Evolutionary conservation across 306 rosid genomes (phyloP), one percentile per base, ranked within the genome.

Genomic region (Cucumis hystrix): DNA sequence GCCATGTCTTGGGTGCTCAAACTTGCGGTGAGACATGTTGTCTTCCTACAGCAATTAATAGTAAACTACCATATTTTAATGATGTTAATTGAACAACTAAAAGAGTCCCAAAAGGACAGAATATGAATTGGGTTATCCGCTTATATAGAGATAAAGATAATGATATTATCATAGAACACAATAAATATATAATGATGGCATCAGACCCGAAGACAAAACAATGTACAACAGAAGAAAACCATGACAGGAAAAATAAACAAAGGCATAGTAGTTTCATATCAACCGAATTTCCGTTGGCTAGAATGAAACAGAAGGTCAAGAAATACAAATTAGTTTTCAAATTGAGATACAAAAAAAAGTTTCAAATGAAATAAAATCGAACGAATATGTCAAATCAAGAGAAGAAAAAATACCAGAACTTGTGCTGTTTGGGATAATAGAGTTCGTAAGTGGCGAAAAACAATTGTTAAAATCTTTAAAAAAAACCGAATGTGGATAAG

Each of bases 1-100:
- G 4, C 90, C 86, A 20, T 87, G 90, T 55, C 90, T 84, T 33
- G 88, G 90, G 79, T 87, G 88, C 69, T 87, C 90, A 76, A 87
- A 87, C 80, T 87, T 87, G 14, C 90, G 82, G 60, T 87, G 90
- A 47, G 90, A 87, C 90, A 87, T 87, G 69, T 7, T 84, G 72
- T 56, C 79, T 37, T 68, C 39, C 45, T 10, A 33, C 16, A 1
- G 54, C 11, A 0, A 10, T 13, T 60, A 73, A 61, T 80, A 62
- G 78, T 75, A 75, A 77, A 75, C 76, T 71, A 37, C 23, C 20
- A 72, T 21, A 37, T 62, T 49, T 61, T 11, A 68, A 82, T 3
- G 10, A 63, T 4, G 1, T 28, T 28, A 28, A 28, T 28, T 28
- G 30, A 28, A 28, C 30, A 2, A 28, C 30, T 1, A 28, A 23